phyloP scores from a whole-genome alignment of 495 filamentous ascomycete genomes.

The Friedmanniomyces endolithicus region DNA sequence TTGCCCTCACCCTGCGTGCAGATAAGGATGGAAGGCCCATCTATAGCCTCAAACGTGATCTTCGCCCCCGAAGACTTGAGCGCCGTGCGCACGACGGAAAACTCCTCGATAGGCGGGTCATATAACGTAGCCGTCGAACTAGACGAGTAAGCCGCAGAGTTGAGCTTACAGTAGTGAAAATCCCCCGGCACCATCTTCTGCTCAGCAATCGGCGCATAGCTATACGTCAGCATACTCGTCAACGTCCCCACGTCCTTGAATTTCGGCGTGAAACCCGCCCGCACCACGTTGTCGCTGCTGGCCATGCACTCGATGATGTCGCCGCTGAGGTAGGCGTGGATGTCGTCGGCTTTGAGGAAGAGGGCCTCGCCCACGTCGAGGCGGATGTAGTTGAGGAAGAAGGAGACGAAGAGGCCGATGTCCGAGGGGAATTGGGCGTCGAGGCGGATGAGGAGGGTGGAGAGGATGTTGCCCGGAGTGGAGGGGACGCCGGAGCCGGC shows the following conservation, averaged over 20 bases:
- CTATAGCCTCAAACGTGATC: slow-evolving; percentile 73
- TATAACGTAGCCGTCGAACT: slow-evolving; percentile 61
- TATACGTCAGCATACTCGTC: slow-evolving; percentile 87
- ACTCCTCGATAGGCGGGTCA: slow-evolving; percentile 94
- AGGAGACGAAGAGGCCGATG: slow-evolving; percentile 64
- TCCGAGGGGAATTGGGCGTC: slow-evolving; percentile 67
- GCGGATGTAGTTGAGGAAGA: slow-evolving; percentile 72
- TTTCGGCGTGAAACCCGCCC: slow-evolving; percentile 93
- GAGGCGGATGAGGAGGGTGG: slow-evolving; percentile 61
- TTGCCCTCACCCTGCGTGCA: slow-evolving; percentile 71
- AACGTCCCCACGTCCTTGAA: slow-evolving; percentile 92
- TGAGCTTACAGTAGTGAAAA: slow-evolving; percentile 72
- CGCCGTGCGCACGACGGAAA: slow-evolving; percentile 73
- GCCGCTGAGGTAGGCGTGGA: slow-evolving; percentile 89
- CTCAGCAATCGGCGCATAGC: slow-evolving; percentile 80
- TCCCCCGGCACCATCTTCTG: slow-evolving; percentile 81
- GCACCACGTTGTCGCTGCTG: slow-evolving; percentile 91
- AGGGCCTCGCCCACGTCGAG: slow-evolving; percentile 82
- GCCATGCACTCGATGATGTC: slow-evolving; percentile 99
- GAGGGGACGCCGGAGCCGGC: slow-evolving; percentile 49
- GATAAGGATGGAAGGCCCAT: slow-evolving; percentile 83
- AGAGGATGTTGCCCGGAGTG: slow-evolving; percentile 53
- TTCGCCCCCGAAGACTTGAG: slow-evolving; percentile 59
- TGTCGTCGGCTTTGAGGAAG: slow-evolving; percentile 91
- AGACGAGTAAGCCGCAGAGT: slow-evolving; percentile 63